These are phyloP conservation scores for Prunus persica DNA, from an alignment of 306 rosid species.

Conservation along the genomic window Prunus_persica_NCBIv2 NC_034013.1:9142501-9143000, in stretches of 20 bases:
- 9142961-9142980: not conserved
- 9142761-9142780: not conserved
- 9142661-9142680: not conserved
- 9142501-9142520: conserved; percentile 53
- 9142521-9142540: conserved; percentile 54
- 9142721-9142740: not conserved
- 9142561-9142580: conserved; percentile 62
- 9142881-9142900: not conserved
- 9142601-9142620: conserved; percentile 44
- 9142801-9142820: too few relatives aligned
- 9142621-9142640: not conserved
- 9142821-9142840: too few relatives aligned
- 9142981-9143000: not conserved
- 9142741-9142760: too few relatives aligned
- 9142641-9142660: not conserved
- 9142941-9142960: not conserved
- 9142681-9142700: not conserved
- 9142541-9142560: conserved; percentile 68
- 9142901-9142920: not conserved
- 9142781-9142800: too few relatives aligned
- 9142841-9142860: too few relatives aligned
- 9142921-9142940: not conserved
- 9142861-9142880: not conserved
- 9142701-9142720: not conserved
- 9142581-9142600: conserved; percentile 69